Evolutionary conservation across 441 rosid genomes (phyloP), one percentile per base, ranked within the genome.

Genomic region (Croton laevigatus): DNA sequence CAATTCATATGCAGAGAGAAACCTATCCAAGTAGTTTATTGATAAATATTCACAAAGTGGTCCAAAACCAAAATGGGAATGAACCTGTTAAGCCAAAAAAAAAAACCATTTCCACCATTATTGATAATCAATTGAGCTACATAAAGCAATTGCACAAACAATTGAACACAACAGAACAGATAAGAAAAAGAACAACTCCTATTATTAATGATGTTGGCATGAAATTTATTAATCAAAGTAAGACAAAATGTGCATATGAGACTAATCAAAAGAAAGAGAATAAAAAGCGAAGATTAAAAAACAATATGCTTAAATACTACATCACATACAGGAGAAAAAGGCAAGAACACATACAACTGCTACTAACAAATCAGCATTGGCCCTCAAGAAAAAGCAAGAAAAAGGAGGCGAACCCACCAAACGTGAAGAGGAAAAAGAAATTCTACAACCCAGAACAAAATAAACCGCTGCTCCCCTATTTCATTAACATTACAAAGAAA

Each of bases 1-100:
- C 38, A 89, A 72, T 63, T 86, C 89, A 66, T 84, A 84, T 70
- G 81, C 79, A 68, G 94, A 84, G 53, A 87, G 89, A 79, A 89
- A 85, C 73, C 94, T 87, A 72, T 89, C 94, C 89, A 89, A 71
- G 78, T 87, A 89, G 69, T 83, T 89, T 62, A 85, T 72, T 17
- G 94, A 78, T 72, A 89, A 71, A 76, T 80, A 89, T 3, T 72
- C 79, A 79, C 85, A 89, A 44, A 87, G 88, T 32, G 95, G 92
- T 59, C 91, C 92, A 71, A 89, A 89, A 42, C 80, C 82, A 73
- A 85, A 88, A 82, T 85, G 87, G n/a, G 85, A 75, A 80, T 80
- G 82, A 81, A 75, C 91, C 95, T 89, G 87, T 75, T 70, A 64
- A 73, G 51, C 49, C 68, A 76, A 78, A 32, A 27, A 27, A 27